Evolutionary conservation across 2,329 filamentous ascomycete genomes (phyloP), one percentile per base, ranked within the genome.

Genomic region (Calonectria naviculata): DNA sequence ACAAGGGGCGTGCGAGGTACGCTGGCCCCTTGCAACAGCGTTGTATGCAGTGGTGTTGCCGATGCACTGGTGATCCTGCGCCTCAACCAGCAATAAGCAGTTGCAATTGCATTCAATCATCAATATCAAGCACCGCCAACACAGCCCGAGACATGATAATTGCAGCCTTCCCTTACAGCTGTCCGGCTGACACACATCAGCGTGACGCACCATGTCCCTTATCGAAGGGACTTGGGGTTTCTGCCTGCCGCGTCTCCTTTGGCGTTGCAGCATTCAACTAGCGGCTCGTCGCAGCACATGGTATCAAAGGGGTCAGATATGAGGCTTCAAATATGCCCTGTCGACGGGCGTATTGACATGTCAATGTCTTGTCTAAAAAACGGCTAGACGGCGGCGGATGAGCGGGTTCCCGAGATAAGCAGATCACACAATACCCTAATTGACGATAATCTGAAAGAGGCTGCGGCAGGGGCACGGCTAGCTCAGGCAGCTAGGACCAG

Each of bases 11-110:
- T 58, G 63, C 38, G 31, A 38, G 6, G 21, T 26, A 15, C 12
- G 41, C 31, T 63, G 63, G 63, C 54, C 49, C 63, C 56, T 70
- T 54, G 34, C 17, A 29, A 61, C 26, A 58, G 9, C 46, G 38
- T 28, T 56, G 21, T 24, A 47, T 56, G 47, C 38, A 65, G 61
- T 38, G 70, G 64, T 73, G 61, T 61, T 75, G 73, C 66, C 54
- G 62, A 65, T 71, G 68, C 52, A 67, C 54, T 60, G 56, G 52
- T 63, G 68, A 68, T 74, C 73, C 52, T 61, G 75, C 74, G 67
- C 60, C 58, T 67, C 52, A 31, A 49, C 29, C 31, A 61, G 41
- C 52, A 60, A 21, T 34, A 38, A 34, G 42, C 38, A 47, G 41
- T 34, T 21, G 36, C 36, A 28, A 38, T 60, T 62, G 62, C 44